Evolutionary conservation across 2,329 filamentous ascomycete species (phyloP).

Genomic region (Penicillium fuscoglaucum): DNA sequence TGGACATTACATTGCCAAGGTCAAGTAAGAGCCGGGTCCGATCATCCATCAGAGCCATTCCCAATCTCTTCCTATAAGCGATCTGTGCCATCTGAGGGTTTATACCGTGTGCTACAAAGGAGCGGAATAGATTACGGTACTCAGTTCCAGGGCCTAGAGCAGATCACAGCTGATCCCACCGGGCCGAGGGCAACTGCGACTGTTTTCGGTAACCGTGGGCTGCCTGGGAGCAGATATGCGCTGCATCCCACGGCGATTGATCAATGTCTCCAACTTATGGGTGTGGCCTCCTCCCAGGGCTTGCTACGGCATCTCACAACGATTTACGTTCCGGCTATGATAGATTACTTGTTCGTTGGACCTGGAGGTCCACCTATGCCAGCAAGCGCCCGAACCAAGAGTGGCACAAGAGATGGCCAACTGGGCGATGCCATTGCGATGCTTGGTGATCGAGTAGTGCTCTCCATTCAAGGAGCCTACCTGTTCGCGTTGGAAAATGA

Average conservation of each 20-base stretch:
- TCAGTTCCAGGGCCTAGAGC: constrained; percentile 4
- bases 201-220: neutral
- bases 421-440: neutral
- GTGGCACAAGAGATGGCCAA: neutral
- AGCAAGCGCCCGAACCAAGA: constrained; percentile 1
- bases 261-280: constrained; percentile 17
- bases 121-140: constrained; percentile 6
- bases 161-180: constrained; percentile 5
- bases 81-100: neutral
- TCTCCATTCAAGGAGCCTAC: neutral
- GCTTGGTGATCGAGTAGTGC: neutral
- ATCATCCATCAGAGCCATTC: neutral
- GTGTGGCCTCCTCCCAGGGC: constrained; percentile 9
- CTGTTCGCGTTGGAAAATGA: constrained; percentile 7
- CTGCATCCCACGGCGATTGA: constrained; percentile 17
- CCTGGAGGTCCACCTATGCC: neutral
- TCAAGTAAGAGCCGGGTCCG: constrained; percentile 3
- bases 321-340: constrained; percentile 12
- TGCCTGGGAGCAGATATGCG: constrained; percentile 4
- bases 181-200: neutral
- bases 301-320: neutral
- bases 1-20: constrained; percentile 7
- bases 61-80: neutral
- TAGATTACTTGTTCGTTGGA: constrained; percentile 7
- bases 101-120: neutral